These are phyloP conservation scores for Kokia cookei DNA, from an alignment of 441 rosid genomes.

Conservation along the genomic window DNA sequence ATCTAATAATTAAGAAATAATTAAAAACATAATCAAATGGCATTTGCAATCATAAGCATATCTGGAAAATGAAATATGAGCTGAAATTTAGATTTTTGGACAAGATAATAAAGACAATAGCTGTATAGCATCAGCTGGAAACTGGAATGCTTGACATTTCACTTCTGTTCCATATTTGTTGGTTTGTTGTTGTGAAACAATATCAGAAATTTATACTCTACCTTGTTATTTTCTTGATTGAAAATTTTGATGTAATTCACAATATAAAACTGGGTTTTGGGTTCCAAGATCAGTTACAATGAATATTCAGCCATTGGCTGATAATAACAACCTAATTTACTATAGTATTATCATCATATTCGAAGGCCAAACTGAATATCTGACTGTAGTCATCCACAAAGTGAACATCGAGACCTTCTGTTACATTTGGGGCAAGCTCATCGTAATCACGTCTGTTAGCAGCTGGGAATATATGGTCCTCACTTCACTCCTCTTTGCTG, in stretches of 20 bases:
- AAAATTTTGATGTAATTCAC: not conserved
- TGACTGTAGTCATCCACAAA: conserved; percentile 65
- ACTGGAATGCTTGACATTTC: not conserved
- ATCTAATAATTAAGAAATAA: not conserved
- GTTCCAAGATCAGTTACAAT: not conserved
- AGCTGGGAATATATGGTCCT: conserved; percentile 73
- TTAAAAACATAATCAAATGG: not conserved
- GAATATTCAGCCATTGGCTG: not conserved
- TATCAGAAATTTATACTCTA: not conserved
- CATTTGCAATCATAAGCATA: not conserved
- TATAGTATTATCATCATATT: conserved; percentile 20
- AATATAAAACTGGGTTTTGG: not conserved
- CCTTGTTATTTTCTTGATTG: not conserved
- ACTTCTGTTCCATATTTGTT: not conserved
- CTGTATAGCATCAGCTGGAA: not conserved
- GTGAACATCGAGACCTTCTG: conserved; percentile 84
- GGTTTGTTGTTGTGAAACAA: not conserved
- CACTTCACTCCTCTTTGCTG: conserved; percentile 87
- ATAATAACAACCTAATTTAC: not conserved
- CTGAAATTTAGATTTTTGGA: not conserved
- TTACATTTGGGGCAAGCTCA: conserved; percentile 68
- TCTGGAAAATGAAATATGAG: not conserved
- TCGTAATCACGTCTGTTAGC: conserved; percentile 76
- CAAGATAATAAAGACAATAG: not conserved
- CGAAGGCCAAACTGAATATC: conserved; percentile 62